Evolutionary conservation across 805 yeast genomes (phyloP).

Genomic region (Jamesozyma hellenica): DNA sequence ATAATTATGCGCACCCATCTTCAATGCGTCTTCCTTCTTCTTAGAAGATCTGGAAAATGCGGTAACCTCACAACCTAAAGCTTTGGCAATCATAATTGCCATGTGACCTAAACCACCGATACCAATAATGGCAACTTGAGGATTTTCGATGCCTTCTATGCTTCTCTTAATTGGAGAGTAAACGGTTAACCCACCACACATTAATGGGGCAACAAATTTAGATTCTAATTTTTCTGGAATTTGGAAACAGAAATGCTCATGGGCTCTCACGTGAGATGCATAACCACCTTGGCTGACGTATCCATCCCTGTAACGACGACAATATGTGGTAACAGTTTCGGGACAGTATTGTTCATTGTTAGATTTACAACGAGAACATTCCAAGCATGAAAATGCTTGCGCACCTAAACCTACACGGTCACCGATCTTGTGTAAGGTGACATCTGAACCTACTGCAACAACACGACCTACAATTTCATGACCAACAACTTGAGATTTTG

Average conservation of each 20-base stretch:
- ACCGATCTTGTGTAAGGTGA: conserved; percentile 45
- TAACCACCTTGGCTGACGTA: conserved; percentile 3
- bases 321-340: conserved; percentile 40
- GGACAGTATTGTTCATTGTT: conserved; percentile 50
- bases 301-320: conserved; percentile 1
- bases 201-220: conserved; percentile 1
- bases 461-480: conserved; percentile 59
- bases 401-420: conserved; percentile 79
- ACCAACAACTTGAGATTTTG: conserved; percentile 41
- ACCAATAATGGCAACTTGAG: conserved; percentile 2
- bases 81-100: conserved; percentile 3
- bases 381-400: conserved; percentile 46
- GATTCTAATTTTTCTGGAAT: conserved; percentile 1
- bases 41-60: conserved; percentile 1
- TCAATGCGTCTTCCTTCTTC: conserved; percentile 1
- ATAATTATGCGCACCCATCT: conserved; percentile 3
- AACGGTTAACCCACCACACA: conserved; percentile 4
- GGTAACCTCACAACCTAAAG: conserved; percentile 1
- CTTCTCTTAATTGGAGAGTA: conserved; percentile 3
- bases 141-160: background rate
- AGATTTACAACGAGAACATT: conserved; percentile 49
- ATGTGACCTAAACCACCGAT: conserved; percentile 4
- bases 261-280: conserved; percentile 3
- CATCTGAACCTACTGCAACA: conserved; percentile 46
- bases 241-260: conserved; percentile 3